phyloP scores from a whole-genome alignment of 2,329 filamentous ascomycete species.

The Alternaria triticimaculans region DNA sequence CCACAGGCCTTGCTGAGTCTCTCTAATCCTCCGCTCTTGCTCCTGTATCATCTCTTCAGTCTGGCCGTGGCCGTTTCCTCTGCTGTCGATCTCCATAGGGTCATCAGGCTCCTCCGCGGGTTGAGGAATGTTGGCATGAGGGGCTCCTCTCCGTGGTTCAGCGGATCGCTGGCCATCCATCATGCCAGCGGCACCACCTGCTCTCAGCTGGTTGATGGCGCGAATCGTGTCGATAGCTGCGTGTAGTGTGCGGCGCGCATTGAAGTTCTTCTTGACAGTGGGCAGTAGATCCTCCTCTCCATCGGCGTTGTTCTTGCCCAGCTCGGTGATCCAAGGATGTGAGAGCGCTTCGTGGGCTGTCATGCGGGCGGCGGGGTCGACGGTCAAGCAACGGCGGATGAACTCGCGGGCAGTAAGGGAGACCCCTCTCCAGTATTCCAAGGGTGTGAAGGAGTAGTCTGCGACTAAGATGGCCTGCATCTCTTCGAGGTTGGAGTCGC shows the following conservation, averaged over 20 bases:
- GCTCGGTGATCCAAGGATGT: constrained; percentile 69
- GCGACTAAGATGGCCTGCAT: constrained; percentile 98
- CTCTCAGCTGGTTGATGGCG: constrained; percentile 71
- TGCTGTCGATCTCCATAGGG: constrained; percentile 59
- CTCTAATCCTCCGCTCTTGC: constrained; percentile 65
- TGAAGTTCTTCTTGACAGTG: constrained; percentile 74
- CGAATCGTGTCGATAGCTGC: constrained; percentile 72
- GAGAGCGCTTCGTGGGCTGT: constrained; percentile 80
- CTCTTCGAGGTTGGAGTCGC: constrained; percentile 96
- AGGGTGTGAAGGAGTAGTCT: constrained; percentile 92
- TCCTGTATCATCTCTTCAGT: constrained; percentile 67
- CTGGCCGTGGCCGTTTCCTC: constrained; percentile 66
- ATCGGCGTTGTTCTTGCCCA: constrained; percentile 54
- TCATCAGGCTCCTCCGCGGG: constrained; percentile 43
- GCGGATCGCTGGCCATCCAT: constrained; percentile 67
- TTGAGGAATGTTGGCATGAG: constrained; percentile 43
- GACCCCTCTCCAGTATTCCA: constrained; percentile 96
- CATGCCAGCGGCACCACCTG: constrained; percentile 64
- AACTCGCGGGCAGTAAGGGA: constrained; percentile 85
- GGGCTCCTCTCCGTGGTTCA: constrained; percentile 56
- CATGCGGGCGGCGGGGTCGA: constrained; percentile 86
- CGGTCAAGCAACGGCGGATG: constrained; percentile 87
- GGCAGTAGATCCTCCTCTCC: constrained; percentile 64
- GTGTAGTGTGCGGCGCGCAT: constrained; percentile 68
- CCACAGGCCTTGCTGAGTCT: constrained; percentile 66